Base-by-base conservation (phyloP, 176 grass and related monocot genomes). In the Bonia amplexicaulis region DNA sequence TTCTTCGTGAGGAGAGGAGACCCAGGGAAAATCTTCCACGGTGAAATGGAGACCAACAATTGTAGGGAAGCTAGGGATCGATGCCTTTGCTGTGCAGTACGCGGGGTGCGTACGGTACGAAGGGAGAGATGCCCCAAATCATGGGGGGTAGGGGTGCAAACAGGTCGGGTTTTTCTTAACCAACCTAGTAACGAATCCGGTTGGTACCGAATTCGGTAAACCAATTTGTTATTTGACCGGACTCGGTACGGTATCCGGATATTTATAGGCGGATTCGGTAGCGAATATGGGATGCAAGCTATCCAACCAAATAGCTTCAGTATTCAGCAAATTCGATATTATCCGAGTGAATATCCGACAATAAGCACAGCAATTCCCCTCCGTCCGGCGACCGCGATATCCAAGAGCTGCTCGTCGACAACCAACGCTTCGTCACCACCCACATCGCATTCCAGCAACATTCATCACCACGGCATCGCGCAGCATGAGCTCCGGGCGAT, bases 381-480 rank as follows among this genome's bases (percentile, higher is more conserved):
- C 2, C 31, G 31, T 3, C 31, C 31, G 3, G 87, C 37, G 87
- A 93, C 88, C 69, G 52, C 9, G 88, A 99, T 74, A 94, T 96
- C 85, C 90, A 99, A 68, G 83, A 80, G 0, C 86, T 99, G 49
- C 93, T 99, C 74, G 35, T 89, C 73, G 91, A 99, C 86, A 96
- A 99, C 86, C 91, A 96, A 93, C 88, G 91, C 49, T 92, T 99
- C 64, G 96, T 90, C 40, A 90, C 91, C 69, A 93, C 92, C 44
- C 96, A 99, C 86, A 91, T 96, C 37, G 91, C 93, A 13, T 90
- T 99, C 77, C 90, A 88, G 64, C 91, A 94, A 78, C 93, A 99
- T 83, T 96, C 69, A 83, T 83, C 52, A 61, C 75, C 5, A 2
- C 31, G 2, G 31, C 31, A 33, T 2, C 2, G 85, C 90, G 37